phyloP scores from a whole-genome alignment of 2,329 filamentous ascomycete species.

The Calonectria pseudoreteaudii region DNA sequence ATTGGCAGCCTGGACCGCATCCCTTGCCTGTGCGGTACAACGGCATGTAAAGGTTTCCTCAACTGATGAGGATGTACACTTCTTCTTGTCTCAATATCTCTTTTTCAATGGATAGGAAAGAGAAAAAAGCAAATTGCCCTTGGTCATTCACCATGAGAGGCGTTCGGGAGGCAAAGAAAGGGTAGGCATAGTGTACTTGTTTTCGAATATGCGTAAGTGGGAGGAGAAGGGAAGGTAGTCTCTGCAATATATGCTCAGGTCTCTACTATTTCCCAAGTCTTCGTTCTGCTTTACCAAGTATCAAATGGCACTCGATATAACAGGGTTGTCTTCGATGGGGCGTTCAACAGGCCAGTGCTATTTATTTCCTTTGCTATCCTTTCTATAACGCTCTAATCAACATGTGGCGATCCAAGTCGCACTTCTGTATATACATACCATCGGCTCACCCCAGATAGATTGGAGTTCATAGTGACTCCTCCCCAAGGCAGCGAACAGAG shows the following conservation, averaged over 20 bases:
- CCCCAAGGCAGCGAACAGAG: slow-evolving; percentile 15
- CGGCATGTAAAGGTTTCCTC: slow-evolving; percentile 98
- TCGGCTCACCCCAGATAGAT: slow-evolving; percentile 27
- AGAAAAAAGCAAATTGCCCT: slow-evolving; percentile 34
- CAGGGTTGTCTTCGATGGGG: slow-evolving; percentile 32
- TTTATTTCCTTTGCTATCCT: slow-evolving; percentile 21
- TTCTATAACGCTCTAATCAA: slow-evolving; percentile 21
- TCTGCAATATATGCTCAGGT: slow-evolving; percentile 6
- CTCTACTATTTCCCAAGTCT: slow-evolving; percentile 6
- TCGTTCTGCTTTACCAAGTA: slow-evolving; percentile 30
- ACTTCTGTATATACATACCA: slow-evolving; percentile 23
- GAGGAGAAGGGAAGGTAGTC: slow-evolving; percentile 9
- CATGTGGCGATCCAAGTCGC: background rate
- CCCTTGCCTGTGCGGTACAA: slow-evolving; percentile 94
- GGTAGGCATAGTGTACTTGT: slow-evolving; percentile 10
- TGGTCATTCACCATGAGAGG: slow-evolving; percentile 34
- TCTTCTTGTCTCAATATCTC: slow-evolving; percentile 24
- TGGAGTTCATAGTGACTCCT: slow-evolving; percentile 18
- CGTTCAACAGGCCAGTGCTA: slow-evolving; percentile 41
- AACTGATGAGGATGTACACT: slow-evolving; percentile 70
- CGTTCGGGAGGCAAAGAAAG: slow-evolving; percentile 31
- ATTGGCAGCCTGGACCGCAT: slow-evolving; percentile 95
- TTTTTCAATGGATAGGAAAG: slow-evolving; percentile 9
- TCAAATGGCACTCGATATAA: slow-evolving; percentile 22
- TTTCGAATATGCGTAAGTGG: slow-evolving; percentile 20